Evolutionary conservation across 805 yeast species (phyloP), one percentile per base, ranked within the genome.

Genomic region (Kluyveromyces aestuarii): DNA sequence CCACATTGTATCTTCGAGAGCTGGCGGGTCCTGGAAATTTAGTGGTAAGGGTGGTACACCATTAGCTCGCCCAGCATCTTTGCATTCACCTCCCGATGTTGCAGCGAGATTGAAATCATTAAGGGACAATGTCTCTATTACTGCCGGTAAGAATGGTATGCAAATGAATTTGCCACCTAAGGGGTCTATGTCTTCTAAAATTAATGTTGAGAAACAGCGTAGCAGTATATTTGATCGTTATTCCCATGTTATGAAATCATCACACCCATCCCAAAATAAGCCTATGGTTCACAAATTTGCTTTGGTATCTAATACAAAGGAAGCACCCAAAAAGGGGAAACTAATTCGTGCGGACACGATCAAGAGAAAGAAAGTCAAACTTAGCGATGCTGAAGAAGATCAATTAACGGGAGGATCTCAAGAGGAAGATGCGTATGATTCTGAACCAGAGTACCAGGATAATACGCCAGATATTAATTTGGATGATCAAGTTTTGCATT

Each of bases 401-500:
- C 61, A 54, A 18, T 47, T 59, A 19, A 61, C 60, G 27, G 64
- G 60, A 35, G 64, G 63, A 11, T 75, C 70, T 36, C 74, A 70
- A n/a, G 82, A 73, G 43, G 77, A 70, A 21, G 76, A 72, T 35
- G 64, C 63, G 13, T 56, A 57, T 19, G 66, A 69, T 46, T 67
- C 63, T 33, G 60, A 54, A 18, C 37, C 56, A 0, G 65, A 63
- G 16, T 57, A 58, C 37, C 60, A 57, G 42, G 68, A 56, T 19
- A 55, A 51, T n/a, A 45, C 55, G 1, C 56, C 58, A 11, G 63
- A 61, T 11, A 64, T 61, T 6, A 58, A 68, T 54, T 81, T 84
- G 53, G 90, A 84, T 57, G 72, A 72, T 14, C 81, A 87, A 50
- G 78, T 88, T 25, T 68, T 90, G 43, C 77, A 81, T 41, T 89